A percentile compares a stretch with the other conserved stretches of the same genome.
phyloP scores from a whole-genome alignment of 305 asterid genomes.

The Stenogyne calaminthoides region DNA sequence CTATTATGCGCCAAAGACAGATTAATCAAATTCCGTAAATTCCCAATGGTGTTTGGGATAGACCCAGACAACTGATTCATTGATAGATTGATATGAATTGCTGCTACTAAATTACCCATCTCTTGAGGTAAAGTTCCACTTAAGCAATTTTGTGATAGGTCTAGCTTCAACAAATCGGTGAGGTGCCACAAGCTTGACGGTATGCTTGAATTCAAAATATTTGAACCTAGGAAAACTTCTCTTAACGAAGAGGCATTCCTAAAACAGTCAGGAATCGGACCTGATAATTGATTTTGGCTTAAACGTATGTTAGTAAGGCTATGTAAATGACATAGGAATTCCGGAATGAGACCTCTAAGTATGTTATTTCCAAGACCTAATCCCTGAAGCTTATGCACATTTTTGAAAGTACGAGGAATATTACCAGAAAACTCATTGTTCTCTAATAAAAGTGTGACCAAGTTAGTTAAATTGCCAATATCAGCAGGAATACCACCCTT shows the following conservation, averaged over 20 bases:
- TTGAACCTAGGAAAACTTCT: too few relatives aligned
- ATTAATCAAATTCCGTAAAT: too few relatives aligned
- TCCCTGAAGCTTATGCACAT: conserved; percentile 30
- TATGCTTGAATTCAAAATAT: too few relatives aligned
- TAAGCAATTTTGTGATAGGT: too few relatives aligned
- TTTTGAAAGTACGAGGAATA: neutral
- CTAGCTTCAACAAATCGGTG: too few relatives aligned
- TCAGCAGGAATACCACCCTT: neutral
- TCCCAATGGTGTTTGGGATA: too few relatives aligned
- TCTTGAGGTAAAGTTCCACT: too few relatives aligned
- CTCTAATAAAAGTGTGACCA: neutral
- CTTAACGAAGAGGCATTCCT: conserved; percentile 37
- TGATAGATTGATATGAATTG: too few relatives aligned
- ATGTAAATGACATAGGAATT: conserved; percentile 30
- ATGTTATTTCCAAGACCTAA: conserved; percentile 20
- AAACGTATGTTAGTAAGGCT: conserved; percentile 15
- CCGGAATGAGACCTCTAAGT: conserved; percentile 33
- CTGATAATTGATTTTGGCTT: conserved; percentile 6
- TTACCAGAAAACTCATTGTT: neutral
- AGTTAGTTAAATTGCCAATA: neutral
- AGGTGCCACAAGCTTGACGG: too few relatives aligned
- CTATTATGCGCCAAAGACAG: too few relatives aligned
- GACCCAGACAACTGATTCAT: too few relatives aligned
- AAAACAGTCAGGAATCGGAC: conserved; percentile 38
- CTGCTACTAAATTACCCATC: too few relatives aligned